These are phyloP conservation scores for Fragaria ananassa DNA, from an alignment of 306 rosid species.

Conservation along the genomic window DNA sequence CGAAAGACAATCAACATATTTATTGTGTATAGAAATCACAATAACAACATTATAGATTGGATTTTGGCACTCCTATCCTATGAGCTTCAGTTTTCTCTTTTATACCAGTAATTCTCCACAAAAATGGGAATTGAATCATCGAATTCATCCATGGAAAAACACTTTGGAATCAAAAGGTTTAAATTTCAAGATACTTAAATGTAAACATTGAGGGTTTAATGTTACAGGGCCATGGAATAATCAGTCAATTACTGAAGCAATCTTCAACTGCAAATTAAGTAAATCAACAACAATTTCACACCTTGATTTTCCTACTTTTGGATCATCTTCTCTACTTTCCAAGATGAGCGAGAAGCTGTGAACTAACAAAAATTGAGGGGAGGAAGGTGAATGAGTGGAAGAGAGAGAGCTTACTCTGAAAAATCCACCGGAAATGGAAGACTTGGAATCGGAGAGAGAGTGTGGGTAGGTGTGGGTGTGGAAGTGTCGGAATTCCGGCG, in stretches of 20 bases:
- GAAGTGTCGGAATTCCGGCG: conserved; percentile 51
- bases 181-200: neutral
- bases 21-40: neutral
- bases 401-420: conserved; percentile 50
- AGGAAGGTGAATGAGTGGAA: conserved; percentile 9
- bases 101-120: neutral
- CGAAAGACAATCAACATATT: neutral
- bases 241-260: neutral
- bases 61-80: neutral
- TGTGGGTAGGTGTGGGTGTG: conserved; percentile 23
- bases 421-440: conserved; percentile 42
- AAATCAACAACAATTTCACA: neutral
- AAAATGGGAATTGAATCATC: neutral
- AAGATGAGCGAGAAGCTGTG: neutral
- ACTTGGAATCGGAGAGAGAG: conserved; percentile 50
- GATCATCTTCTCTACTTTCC: neutral
- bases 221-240: too few relatives aligned
- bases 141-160: neutral
- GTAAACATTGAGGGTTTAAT: neutral
- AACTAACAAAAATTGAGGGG: neutral
- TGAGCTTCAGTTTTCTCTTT: neutral
- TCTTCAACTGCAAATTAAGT: neutral
- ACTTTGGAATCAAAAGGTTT: neutral
- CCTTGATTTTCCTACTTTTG: neutral
- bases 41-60: neutral